These are phyloP conservation scores for Cymbomonas tetramitiformis DNA, from an alignment of 139 green algal genomes.

Conservation along the genomic window DNA sequence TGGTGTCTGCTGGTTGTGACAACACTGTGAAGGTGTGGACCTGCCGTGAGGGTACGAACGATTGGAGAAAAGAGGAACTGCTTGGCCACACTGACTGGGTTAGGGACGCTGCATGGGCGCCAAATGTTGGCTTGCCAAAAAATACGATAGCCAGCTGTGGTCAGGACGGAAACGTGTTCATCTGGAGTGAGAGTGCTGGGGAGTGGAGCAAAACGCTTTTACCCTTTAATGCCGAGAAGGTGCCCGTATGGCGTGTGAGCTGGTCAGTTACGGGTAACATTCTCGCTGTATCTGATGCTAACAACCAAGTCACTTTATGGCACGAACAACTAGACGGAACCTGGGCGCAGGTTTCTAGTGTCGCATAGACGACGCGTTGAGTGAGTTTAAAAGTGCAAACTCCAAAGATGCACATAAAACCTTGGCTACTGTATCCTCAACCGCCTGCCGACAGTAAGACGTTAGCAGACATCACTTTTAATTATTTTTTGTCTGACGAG, in stretches of 20 bases:
- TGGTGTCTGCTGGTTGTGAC: constrained; percentile 73
- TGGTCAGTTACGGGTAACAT: constrained; percentile 84
- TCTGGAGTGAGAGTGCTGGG: constrained; percentile 47
- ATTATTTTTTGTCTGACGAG: no score
- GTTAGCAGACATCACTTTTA: no score
- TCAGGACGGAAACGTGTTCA: constrained; percentile 80
- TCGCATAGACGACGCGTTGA: no score
- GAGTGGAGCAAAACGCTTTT: constrained; percentile 52
- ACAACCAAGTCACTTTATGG: constrained; percentile 75
- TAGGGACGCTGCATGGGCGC: constrained; percentile 86
- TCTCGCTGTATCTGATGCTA: constrained; percentile 64
- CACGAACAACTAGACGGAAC: constrained; percentile 77
- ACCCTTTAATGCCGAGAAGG: constrained; percentile 59
- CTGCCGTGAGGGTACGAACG: constrained; percentile 28
- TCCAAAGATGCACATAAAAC: no score
- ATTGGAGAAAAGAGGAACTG: constrained; percentile 56
- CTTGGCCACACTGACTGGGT: constrained; percentile 78
- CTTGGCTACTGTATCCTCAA: no score
- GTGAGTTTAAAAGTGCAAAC: no score
- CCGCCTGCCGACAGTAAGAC: no score
- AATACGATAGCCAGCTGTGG: constrained; percentile 75
- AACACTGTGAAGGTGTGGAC: constrained; percentile 64
- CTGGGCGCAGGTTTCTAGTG: constrained; percentile 48
- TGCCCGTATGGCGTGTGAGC: constrained; percentile 73
- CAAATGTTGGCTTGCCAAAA: constrained; percentile 64